phyloP scores from a whole-genome alignment of 768 basidiomycete species.

The Inosperma sp. region DNA sequence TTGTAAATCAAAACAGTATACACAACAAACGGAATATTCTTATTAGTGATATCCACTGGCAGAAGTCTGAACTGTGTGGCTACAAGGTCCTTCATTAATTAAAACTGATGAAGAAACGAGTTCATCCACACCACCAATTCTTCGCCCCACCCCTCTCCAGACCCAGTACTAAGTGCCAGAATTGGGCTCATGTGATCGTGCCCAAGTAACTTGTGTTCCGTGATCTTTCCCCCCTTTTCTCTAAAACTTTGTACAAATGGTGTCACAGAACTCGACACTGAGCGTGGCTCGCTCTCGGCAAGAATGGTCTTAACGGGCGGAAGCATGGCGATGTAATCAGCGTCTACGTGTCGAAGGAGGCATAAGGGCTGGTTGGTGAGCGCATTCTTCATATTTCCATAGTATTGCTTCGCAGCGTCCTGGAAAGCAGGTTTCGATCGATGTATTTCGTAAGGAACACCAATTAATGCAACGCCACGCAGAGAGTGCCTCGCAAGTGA shows the following conservation, averaged over 20 bases:
- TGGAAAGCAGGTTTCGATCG: constrained; percentile 12
- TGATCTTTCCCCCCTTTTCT: constrained; percentile 17
- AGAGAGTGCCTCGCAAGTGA: constrained; percentile 10
- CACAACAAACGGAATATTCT: too few species aligned
- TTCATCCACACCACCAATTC: constrained; percentile 19
- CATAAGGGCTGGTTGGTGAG: constrained; percentile 15
- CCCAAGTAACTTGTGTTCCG: constrained; percentile 19
- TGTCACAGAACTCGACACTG: constrained; percentile 13
- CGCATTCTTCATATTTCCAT: constrained; percentile 18
- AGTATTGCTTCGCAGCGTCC: constrained; percentile 18
- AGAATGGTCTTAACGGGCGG: constrained; percentile 19
- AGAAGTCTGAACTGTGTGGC: too few species aligned
- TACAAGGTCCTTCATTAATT: background rate
- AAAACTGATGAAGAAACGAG: constrained; percentile 1
- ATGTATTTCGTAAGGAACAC: constrained; percentile 18
- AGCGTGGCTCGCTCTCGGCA: constrained; percentile 23
- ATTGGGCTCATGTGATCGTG: constrained; percentile 27
- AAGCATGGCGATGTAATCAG: constrained; percentile 8
- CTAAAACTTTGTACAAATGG: constrained; percentile 14
- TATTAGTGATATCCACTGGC: too few species aligned
- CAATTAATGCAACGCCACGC: constrained; percentile 18
- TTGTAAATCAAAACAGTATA: too few species aligned
- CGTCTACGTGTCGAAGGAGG: constrained; percentile 16
- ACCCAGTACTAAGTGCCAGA: constrained; percentile 20
- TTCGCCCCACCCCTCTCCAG: constrained; percentile 24